These are phyloP conservation scores for Isatis lusitanica DNA, from an alignment of 441 rosid genomes.

Conservation along the genomic window DNA sequence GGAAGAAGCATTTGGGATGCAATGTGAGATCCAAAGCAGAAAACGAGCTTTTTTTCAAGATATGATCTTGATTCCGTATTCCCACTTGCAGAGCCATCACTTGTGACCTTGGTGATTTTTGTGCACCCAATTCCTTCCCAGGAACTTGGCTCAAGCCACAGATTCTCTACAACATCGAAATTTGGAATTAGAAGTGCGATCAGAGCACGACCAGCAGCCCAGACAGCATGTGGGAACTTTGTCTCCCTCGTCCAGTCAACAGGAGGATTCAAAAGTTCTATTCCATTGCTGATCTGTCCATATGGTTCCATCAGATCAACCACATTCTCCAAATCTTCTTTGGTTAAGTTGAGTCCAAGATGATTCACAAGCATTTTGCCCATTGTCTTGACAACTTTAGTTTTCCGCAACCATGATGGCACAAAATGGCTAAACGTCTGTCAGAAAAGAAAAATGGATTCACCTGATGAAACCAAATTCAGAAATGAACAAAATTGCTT, in stretches of 20 bases:
- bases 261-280: conserved; percentile 83
- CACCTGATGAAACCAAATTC: conserved; percentile 13
- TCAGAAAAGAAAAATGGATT: conserved; percentile 25
- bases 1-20: conserved; percentile 90
- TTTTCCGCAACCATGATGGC: conserved; percentile 74
- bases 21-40: conserved; percentile 88
- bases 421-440: conserved; percentile 69
- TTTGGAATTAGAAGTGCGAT: conserved; percentile 81
- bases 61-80: conserved; percentile 87
- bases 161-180: conserved; percentile 78
- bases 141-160: conserved; percentile 94
- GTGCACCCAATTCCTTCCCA: conserved; percentile 99
- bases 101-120: conserved; percentile 73
- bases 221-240: conserved; percentile 93
- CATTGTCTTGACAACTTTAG: conserved; percentile 54
- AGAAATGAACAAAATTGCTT: background rate
- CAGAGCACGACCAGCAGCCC: conserved; percentile 98
- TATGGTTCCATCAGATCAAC: conserved; percentile 99
- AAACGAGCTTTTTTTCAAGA: conserved; percentile 96
- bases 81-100: conserved; percentile 64
- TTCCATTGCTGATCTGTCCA: conserved; percentile 93
- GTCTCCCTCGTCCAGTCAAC: conserved; percentile 90
- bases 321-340: conserved; percentile 82
- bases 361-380: conserved; percentile 89
- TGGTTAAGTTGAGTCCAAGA: conserved; percentile 81